Evolutionary conservation across 345 rosid genomes (phyloP).

Genomic region (Pelargonium nanum): DNA sequence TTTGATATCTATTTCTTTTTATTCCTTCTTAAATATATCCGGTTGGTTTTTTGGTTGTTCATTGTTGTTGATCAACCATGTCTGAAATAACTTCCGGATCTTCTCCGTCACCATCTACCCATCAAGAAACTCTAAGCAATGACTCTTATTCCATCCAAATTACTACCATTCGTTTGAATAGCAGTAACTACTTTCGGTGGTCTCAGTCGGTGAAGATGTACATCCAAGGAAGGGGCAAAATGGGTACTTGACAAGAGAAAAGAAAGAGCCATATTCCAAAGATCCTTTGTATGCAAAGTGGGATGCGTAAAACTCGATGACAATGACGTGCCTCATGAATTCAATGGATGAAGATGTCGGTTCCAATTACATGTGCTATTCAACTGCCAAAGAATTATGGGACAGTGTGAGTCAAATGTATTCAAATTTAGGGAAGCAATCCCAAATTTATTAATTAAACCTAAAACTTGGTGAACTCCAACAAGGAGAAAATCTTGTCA

Average conservation of each 20-base stretch:
- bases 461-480: constrained; percentile 1
- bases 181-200: background rate
- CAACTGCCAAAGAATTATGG: constrained; percentile 8
- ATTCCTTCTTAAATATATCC: no score
- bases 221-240: background rate
- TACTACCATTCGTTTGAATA: constrained; percentile 3
- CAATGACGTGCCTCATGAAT: constrained; percentile 9
- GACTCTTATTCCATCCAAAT: constrained; percentile 1
- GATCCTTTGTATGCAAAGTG: background rate
- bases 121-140: background rate
- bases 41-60: no score
- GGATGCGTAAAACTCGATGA: constrained; percentile 11
- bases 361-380: constrained; percentile 8
- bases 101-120: background rate
- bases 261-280: background rate
- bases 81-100: background rate
- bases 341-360: constrained; percentile 3
- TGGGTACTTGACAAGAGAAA: background rate
- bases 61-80: no score
- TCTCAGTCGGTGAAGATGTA: constrained; percentile 1
- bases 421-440: constrained; percentile 6
- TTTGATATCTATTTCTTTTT: no score
- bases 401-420: constrained; percentile 5
- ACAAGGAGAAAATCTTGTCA: constrained; percentile 3
- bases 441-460: background rate